Conservation (phyloP, 1,284 basidiomycete species). For the Ustilago cynodontis region DNA sequence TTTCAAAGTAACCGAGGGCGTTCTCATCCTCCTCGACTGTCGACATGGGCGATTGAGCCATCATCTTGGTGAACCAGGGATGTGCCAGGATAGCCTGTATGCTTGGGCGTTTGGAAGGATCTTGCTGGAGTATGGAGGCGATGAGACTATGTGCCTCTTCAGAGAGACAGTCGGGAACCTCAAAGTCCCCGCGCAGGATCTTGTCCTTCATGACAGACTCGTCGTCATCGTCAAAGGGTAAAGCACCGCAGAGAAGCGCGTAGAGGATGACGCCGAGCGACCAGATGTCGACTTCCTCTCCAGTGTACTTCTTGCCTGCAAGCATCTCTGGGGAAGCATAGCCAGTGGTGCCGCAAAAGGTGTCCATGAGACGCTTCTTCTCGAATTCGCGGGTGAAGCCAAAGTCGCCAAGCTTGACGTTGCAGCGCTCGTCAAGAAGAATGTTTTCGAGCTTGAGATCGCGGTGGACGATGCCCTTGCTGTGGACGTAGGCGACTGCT, state of each 20-base stretch:
- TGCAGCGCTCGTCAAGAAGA: slow-evolving; percentile 71
- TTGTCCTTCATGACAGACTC: slow-evolving; percentile 88
- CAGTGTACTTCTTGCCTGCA: slow-evolving; percentile 86
- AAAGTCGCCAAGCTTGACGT: slow-evolving; percentile 83
- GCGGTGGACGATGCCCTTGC: slow-evolving; percentile 71
- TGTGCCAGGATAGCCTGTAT: slow-evolving; percentile 89
- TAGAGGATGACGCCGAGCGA: slow-evolving; percentile 95
- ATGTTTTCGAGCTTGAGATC: slow-evolving; percentile 75
- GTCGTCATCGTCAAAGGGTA: slow-evolving; percentile 98
- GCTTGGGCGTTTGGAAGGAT: slow-evolving; percentile 80
- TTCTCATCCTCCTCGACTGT: slow-evolving; percentile 55
- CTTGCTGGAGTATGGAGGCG: slow-evolving; percentile 81
- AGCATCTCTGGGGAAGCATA: slow-evolving; percentile 97
- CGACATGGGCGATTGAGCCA: slow-evolving; percentile 51
- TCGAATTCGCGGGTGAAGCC: slow-evolving; percentile 97
- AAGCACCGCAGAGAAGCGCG: slow-evolving; percentile 88
- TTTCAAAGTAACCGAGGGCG: slow-evolving; percentile 26
- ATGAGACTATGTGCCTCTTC: slow-evolving; percentile 88
- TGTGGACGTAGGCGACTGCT: slow-evolving; percentile 71
- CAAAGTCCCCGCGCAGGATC: slow-evolving; percentile 88
- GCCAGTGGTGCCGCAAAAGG: slow-evolving; percentile 95
- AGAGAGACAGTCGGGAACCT: slow-evolving; percentile 83
- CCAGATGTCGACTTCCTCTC: slow-evolving; percentile 97
- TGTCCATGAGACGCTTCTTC: slow-evolving; percentile 85
- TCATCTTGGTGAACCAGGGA: slow-evolving; percentile 80